A percentile compares a stretch with the other conserved stretches of the same genome.
Evolutionary conservation across 495 filamentous ascomycete species (phyloP).

Genomic region (Tuber indicum): DNA sequence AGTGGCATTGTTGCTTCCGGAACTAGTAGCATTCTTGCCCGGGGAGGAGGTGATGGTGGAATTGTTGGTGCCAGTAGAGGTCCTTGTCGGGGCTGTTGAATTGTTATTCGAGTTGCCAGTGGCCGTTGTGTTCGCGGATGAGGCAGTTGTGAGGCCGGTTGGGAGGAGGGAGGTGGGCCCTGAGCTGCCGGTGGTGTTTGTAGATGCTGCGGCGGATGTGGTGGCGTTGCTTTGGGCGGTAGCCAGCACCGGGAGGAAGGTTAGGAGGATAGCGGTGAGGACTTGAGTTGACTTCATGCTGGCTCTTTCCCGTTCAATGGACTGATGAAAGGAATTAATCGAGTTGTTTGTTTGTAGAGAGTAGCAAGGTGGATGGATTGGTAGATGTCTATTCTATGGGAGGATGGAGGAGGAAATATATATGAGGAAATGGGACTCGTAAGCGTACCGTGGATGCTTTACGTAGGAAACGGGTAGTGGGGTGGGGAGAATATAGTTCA

Average conservation of each 20-base stretch:
- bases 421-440: not conserved
- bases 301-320: not conserved
- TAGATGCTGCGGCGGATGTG: not conserved
- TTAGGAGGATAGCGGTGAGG: not conserved
- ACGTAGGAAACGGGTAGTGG: not conserved
- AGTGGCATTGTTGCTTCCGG: not conserved
- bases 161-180: not conserved
- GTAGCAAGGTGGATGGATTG: not conserved
- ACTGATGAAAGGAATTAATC: not conserved
- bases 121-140: not conserved
- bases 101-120: not conserved
- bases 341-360: not conserved
- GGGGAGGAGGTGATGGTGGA: not conserved
- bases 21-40: not conserved
- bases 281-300: slow-evolving; percentile 1
- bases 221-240: not conserved
- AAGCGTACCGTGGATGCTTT: not conserved
- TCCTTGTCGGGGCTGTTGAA: not conserved
- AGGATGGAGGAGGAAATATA: not conserved
- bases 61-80: not conserved
- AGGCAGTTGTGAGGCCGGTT: not conserved
- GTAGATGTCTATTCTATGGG: not conserved
- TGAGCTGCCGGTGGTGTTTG: not conserved
- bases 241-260: slow-evolving; percentile 1
- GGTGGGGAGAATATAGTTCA: not conserved